A percentile compares a stretch with the other conserved stretches of the same genome.
These are phyloP conservation scores for Dalbergia oliveri DNA, from an alignment of 306 rosid genomes.

Conservation along the genomic window DNA sequence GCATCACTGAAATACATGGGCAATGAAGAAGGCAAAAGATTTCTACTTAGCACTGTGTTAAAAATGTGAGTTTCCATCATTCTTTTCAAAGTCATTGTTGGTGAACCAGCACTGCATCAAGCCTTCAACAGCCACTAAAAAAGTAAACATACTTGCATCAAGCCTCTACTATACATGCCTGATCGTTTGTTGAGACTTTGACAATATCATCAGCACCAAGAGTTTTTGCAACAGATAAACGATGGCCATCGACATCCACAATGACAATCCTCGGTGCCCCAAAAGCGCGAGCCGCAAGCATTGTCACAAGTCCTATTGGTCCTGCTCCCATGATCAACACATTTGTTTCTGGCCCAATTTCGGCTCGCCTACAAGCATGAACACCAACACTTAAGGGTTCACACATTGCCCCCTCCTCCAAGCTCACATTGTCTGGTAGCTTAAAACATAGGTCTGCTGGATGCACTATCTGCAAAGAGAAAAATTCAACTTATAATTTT, in stretches of 20 bases:
- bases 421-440: conserved; percentile 84
- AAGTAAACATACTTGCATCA: not conserved
- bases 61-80: not conserved
- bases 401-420: conserved; percentile 98
- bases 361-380: conserved; percentile 92
- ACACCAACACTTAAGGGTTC: conserved; percentile 95
- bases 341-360: conserved; percentile 83
- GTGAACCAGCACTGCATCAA: not conserved
- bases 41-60: not conserved
- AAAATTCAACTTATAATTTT: conserved; percentile 31
- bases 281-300: conserved; percentile 90
- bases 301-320: conserved; percentile 89
- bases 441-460: conserved; percentile 89
- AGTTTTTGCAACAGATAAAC: conserved; percentile 81
- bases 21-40: conserved; percentile 7
- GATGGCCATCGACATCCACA: conserved; percentile 78
- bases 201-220: conserved; percentile 82
- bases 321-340: conserved; percentile 93
- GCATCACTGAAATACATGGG: no score
- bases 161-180: conserved; percentile 49
- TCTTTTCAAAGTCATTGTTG: not conserved
- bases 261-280: conserved; percentile 77
- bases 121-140: no score
- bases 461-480: conserved; percentile 73
- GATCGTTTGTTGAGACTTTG: conserved; percentile 72